Evolutionary conservation across 2,329 filamentous ascomycete species (phyloP).

Genomic region (Achaetomium macrosporum): DNA sequence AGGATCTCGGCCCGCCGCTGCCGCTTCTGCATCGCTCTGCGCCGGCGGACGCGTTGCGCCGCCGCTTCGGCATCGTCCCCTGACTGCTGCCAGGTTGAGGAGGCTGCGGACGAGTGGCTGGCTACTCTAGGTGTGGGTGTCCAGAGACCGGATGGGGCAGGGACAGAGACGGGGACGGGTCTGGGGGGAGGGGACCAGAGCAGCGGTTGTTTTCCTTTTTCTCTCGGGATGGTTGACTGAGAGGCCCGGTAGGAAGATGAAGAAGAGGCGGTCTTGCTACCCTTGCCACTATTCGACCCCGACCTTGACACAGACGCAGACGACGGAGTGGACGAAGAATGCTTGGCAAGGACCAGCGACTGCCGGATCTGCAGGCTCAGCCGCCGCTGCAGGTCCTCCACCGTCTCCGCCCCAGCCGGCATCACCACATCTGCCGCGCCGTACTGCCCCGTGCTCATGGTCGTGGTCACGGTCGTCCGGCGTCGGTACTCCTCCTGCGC

Average conservation of each 20-base stretch:
- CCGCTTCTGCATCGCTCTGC: constrained; percentile 17
- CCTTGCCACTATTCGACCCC: too few relatives aligned
- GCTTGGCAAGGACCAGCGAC: constrained; percentile 12
- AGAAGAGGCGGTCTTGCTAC: too few relatives aligned
- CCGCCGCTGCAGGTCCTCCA: constrained; percentile 19
- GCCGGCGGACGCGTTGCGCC: constrained; percentile 8
- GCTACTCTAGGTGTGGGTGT: not conserved
- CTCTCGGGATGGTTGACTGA: too few relatives aligned
- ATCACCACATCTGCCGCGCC: not conserved
- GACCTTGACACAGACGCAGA: not conserved
- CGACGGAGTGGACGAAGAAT: not conserved
- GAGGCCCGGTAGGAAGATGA: too few relatives aligned
- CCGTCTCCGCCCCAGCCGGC: constrained; percentile 7
- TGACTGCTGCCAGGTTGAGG: not conserved
- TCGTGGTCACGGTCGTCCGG: constrained; percentile 7
- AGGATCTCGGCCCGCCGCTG: constrained; percentile 23
- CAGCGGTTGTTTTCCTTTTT: too few relatives aligned
- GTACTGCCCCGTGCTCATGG: not conserved
- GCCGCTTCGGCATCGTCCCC: constrained; percentile 18
- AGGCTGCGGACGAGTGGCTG: not conserved
- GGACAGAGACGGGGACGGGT: too few relatives aligned
- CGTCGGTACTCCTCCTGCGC: constrained; percentile 20
- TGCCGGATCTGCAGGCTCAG: constrained; percentile 17
- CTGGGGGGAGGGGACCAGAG: too few relatives aligned
- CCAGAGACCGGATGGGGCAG: not conserved